Evolutionary conservation across 164 flowering plant genomes (phyloP), one percentile per base, ranked within the genome.

Genomic region (Buxus sempervirens): DNA sequence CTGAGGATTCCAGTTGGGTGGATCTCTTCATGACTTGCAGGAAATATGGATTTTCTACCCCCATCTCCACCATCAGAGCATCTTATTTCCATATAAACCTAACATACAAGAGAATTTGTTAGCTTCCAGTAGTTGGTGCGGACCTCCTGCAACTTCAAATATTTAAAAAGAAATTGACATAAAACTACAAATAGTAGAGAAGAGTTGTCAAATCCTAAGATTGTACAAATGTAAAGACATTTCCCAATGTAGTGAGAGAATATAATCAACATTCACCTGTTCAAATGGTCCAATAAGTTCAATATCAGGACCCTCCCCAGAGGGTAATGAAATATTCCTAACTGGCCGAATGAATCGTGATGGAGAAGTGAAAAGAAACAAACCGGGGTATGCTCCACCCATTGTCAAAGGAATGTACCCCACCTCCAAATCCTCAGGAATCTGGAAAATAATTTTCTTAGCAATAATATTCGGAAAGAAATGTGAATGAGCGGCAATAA

Each of bases 201-300:
- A 7, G 27, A 20, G 6, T 5, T 65, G 9, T 21, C 15, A 54
- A 16, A 23, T 25, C 12, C 19, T 20, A 13, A 24, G 4, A 27
- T 54, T 38, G 32, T 4, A 14, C 26, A 26, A 3, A 49, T 7
- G 57, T 22, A 51, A 51, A 51, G 18, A 26, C 1, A 9, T 2
- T 38, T 18, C 3, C 20, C n/a, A 60, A 18, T 20, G 45, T 20
- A 32, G 23, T 5, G 59, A 54, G 25, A 60, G 25, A 36, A 18
- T 22, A 58, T 13, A 20, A 36, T 23, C 67, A 64, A 6, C 54
- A 62, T 36, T 62, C 25, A 85, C 98, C 97, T 95, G 98, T 75
- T 95, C 98, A 76, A 92, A 90, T 25, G 98, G 97, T 61, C 98
- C 98, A 76, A 95, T 86, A 54, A 88, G 90, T 77, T 95, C 98